Conservation (phyloP, 257 asterid genomes). For the Euphrasia confusa region DNA sequence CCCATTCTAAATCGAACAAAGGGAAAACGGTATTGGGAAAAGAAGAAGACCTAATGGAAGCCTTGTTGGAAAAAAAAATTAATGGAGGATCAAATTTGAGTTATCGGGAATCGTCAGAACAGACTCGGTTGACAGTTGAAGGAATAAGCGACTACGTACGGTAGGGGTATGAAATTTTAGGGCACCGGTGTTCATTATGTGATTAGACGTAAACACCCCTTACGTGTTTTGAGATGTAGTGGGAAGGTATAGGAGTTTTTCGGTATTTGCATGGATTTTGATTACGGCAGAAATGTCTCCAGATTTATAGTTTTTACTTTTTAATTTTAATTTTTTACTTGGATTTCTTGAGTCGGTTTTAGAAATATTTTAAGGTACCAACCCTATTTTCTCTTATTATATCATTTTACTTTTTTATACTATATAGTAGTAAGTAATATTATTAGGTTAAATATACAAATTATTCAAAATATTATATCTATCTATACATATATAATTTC, state of each 20-base stretch:
- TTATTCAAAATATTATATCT: too few species aligned
- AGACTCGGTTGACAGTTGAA: neutral
- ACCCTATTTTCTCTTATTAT: too few species aligned
- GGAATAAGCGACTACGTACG: neutral
- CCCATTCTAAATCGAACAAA: conserved; percentile 52
- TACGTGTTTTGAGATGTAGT: neutral
- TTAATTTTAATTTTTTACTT: too few species aligned
- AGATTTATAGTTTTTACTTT: too few species aligned
- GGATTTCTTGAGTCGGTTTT: too few species aligned
- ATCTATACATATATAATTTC: too few species aligned
- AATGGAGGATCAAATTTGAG: neutral
- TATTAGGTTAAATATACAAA: too few species aligned
- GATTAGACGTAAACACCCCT: conserved; percentile 19
- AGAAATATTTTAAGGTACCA: too few species aligned
- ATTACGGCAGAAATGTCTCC: too few species aligned
- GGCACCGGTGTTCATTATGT: conserved; percentile 21
- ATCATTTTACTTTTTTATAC: too few species aligned
- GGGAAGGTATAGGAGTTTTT: conserved; percentile 9
- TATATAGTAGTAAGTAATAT: too few species aligned
- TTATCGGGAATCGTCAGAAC: neutral
- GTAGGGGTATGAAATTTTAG: conserved; percentile 16
- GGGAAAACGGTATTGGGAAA: neutral
- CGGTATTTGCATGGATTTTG: neutral
- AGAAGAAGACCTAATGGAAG: neutral
- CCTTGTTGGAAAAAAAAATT: neutral